phyloP scores from a whole-genome alignment of 495 filamentous ascomycete species.

The Xylaria cubensis region DNA sequence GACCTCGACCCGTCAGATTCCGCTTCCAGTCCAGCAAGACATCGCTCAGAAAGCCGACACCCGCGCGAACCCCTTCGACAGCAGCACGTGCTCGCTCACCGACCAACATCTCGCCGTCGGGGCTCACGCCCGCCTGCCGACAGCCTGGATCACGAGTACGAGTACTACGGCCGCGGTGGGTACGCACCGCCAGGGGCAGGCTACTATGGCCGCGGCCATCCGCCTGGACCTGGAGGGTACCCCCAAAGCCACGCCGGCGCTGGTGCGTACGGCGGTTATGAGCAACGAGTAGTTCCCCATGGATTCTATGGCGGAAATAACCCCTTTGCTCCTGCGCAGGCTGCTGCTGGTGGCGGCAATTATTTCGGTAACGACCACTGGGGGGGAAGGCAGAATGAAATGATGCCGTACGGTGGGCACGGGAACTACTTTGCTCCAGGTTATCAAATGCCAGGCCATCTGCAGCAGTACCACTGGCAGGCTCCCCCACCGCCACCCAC shows the following conservation, averaged over 20 bases:
- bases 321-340: conserved; percentile 50
- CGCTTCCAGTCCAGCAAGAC: conserved; percentile 67
- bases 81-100: conserved; percentile 49
- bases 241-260: conserved; percentile 49
- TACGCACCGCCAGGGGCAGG: conserved; percentile 43
- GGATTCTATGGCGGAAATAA: conserved; percentile 48
- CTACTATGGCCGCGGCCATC: conserved; percentile 44
- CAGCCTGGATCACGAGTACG: conserved; percentile 56
- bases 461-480: conserved; percentile 49
- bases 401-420: conserved; percentile 54
- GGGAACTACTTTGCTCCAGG: conserved; percentile 37
- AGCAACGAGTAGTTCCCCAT: conserved; percentile 54
- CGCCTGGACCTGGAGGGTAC: conserved; percentile 34
- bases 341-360: conserved; percentile 37
- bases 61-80: conserved; percentile 47
- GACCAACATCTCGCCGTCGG: conserved; percentile 45
- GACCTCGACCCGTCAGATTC: conserved; percentile 84
- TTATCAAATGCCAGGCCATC: conserved; percentile 43
- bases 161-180: conserved; percentile 40
- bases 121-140: conserved; percentile 49
- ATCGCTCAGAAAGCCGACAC: conserved; percentile 33
- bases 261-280: conserved; percentile 43
- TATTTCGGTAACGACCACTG: conserved; percentile 46
- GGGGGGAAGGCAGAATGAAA: conserved; percentile 44
- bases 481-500: conserved; percentile 56